Percentiles rank a stretch among this genome's conserved stretches.
These are phyloP conservation scores for Triticum urartu DNA, from an alignment of 176 grass and related monocot genomes.

Conservation along the genomic window DNA sequence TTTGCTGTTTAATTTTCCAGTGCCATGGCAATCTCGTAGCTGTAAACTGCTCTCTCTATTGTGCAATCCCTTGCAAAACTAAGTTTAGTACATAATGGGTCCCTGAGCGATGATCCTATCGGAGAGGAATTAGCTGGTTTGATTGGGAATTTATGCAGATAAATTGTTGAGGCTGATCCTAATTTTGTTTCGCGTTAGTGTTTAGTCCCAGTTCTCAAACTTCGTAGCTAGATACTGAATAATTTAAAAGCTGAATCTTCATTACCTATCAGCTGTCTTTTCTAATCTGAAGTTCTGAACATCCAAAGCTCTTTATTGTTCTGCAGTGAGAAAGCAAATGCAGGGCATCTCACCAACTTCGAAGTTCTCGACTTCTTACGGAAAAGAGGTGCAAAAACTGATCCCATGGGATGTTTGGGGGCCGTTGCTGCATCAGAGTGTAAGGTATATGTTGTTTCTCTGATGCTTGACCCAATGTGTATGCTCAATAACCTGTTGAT, in stretches of 20 bases:
- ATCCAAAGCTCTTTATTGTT: neutral
- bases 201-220: neutral
- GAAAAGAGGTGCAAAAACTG: conserved; percentile 65
- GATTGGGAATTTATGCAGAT: neutral
- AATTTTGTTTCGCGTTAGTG: neutral
- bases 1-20: neutral
- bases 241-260: too few species aligned
- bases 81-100: neutral
- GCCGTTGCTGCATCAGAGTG: conserved; percentile 74
- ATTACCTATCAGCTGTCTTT: neutral
- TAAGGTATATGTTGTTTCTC: conserved; percentile 50
- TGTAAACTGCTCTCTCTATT: neutral
- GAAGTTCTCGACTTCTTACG: conserved; percentile 80
- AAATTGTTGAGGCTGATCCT: neutral
- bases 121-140: neutral
- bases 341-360: conserved; percentile 70
- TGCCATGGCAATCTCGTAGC: neutral
- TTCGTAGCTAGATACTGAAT: too few species aligned
- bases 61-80: neutral
- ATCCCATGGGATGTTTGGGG: conserved; percentile 88
- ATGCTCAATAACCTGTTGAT: neutral
- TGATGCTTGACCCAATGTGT: neutral
- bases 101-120: neutral
- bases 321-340: conserved; percentile 59
- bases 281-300: neutral